These are phyloP conservation scores for Ceratocystis eucalypticola DNA, from an alignment of 2,329 filamentous ascomycete genomes.

Conservation along the genomic window DNA sequence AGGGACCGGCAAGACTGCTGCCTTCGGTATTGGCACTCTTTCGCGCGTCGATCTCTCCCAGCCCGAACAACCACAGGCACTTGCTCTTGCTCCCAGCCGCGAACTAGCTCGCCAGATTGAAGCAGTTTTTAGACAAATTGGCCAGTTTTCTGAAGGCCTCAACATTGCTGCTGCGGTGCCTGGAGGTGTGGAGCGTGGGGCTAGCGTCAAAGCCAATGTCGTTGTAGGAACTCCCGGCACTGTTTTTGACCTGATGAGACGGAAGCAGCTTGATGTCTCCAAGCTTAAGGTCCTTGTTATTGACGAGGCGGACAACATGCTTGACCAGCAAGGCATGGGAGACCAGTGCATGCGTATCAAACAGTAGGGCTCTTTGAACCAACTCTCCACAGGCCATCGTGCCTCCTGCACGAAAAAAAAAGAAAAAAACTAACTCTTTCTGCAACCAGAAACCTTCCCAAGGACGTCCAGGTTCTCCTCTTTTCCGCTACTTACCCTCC, in stretches of 20 bases:
- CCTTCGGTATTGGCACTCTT: conserved; percentile 85
- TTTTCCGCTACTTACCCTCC: conserved; percentile 92
- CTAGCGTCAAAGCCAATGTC: conserved; percentile 59
- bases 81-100: conserved; percentile 82
- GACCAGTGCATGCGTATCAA: conserved; percentile 92
- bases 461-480: conserved; percentile 69
- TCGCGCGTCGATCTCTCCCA: conserved; percentile 66
- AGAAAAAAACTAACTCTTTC: conserved; percentile 3
- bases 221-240: conserved; percentile 92
- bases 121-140: conserved; percentile 70
- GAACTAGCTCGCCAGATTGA: conserved; percentile 93
- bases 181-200: conserved; percentile 54
- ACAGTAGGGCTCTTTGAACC: conserved; percentile 38
- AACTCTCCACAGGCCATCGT: too few species aligned
- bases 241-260: conserved; percentile 72
- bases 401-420: too few species aligned
- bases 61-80: conserved; percentile 61
- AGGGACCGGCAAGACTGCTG: conserved; percentile 93
- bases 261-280: conserved; percentile 56
- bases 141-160: conserved; percentile 65
- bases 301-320: conserved; percentile 97
- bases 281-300: conserved; percentile 73
- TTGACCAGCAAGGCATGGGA: conserved; percentile 86
- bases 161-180: conserved; percentile 73
- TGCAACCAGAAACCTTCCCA: conserved; percentile 51